Percentiles rank a stretch among this genome's conserved stretches.
Conservation (phyloP, 192 early-diverging fungal species). For the Piromyces sp. region DNA sequence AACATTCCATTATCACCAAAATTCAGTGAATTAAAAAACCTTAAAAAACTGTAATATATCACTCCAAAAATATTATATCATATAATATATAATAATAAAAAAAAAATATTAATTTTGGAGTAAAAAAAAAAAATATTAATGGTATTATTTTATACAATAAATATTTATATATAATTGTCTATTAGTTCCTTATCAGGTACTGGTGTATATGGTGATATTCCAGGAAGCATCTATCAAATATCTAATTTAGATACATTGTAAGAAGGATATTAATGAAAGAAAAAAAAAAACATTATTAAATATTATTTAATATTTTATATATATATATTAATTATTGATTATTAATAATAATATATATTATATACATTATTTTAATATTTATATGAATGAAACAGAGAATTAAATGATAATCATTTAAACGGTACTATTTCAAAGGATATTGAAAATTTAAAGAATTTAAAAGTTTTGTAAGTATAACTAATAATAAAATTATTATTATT, state of each 20-base stretch:
- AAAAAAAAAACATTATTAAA: too few relatives aligned
- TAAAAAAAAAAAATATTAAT: too few relatives aligned
- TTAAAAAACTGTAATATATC: neutral
- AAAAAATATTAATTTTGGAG: too few relatives aligned
- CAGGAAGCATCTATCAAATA: neutral
- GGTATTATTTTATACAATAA: too few relatives aligned
- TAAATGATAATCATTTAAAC: neutral
- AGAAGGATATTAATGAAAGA: too few relatives aligned
- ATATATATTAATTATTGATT: too few relatives aligned
- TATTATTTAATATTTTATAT: too few relatives aligned
- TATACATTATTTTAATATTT: too few relatives aligned
- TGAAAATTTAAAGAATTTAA: neutral
- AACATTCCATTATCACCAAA: neutral
- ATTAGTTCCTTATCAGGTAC: neutral
- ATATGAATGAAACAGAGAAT: neutral
- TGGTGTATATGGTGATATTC: neutral
- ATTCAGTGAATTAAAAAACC: neutral
- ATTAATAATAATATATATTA: too few relatives aligned
- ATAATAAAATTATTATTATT: too few relatives aligned
- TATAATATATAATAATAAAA: too few relatives aligned
- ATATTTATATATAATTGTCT: neutral
- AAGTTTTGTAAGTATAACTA: neutral
- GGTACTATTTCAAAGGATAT: neutral
- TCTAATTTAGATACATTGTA: neutral
- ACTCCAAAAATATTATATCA: too few relatives aligned